phyloP scores from a whole-genome alignment of 352 stramenopile genomes.

The Peronosclerospora sorghi region DNA sequence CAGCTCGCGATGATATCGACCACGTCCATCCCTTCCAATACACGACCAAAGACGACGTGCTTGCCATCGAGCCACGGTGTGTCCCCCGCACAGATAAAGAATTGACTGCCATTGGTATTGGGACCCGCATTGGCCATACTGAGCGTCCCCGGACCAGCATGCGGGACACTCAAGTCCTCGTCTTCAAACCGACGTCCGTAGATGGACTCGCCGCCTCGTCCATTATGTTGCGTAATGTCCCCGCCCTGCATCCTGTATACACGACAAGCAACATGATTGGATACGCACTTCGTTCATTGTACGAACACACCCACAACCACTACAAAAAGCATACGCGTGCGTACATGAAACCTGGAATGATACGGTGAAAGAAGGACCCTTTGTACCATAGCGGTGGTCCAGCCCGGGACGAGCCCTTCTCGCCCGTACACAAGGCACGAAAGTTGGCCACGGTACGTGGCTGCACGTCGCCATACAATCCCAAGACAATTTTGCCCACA shows the following conservation, averaged over 20 bases:
- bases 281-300: too few species aligned
- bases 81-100: conserved; percentile 93
- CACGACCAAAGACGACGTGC: conserved; percentile 93
- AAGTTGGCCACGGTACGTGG: conserved; percentile 79
- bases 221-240: conserved; percentile 91
- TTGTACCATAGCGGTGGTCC: conserved; percentile 97
- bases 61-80: conserved; percentile 95
- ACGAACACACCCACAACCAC: too few species aligned
- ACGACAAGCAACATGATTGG: background rate
- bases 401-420: conserved; percentile 52
- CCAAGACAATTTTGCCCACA: conserved; percentile 75
- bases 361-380: conserved; percentile 89
- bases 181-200: conserved; percentile 90
- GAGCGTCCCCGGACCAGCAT: conserved; percentile 60
- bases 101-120: conserved; percentile 91
- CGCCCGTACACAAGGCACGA: conserved; percentile 65
- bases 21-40: conserved; percentile 85
- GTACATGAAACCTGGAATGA: conserved; percentile 93
- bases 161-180: conserved; percentile 76
- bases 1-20: conserved; percentile 85
- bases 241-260: conserved; percentile 83
- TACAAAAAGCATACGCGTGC: too few species aligned
- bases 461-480: conserved; percentile 66
- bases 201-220: conserved; percentile 91
- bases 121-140: conserved; percentile 85